Evolutionary conservation across 1,284 basidiomycete genomes (phyloP), one percentile per base, ranked within the genome.

Genomic region (Coniferiporia weirii): DNA sequence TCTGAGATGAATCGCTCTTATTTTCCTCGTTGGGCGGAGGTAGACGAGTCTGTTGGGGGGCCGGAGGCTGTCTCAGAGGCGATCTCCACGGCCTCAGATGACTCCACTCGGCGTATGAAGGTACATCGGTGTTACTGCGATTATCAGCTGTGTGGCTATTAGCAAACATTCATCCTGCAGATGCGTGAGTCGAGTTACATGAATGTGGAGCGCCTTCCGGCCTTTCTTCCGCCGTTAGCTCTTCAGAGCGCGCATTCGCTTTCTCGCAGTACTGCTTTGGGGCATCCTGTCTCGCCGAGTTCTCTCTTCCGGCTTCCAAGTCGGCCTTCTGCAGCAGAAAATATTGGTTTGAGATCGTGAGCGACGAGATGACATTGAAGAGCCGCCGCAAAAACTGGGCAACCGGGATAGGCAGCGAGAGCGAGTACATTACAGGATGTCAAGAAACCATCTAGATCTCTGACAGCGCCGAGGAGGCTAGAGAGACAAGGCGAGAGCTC

Each of bases 341-440:
- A 66, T 85, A 87, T 43, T 87, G 83, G 65, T 80, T 80, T 2
- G 87, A 82, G 44, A 89, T 79, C 0, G 85, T 85, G 32, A 87
- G 70, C 0, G 82, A 75, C 0, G 85, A 87, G 49, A 89, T 75
- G 44, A 80, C 81, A 64, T 87, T 85, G 61, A 84, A 79, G 46
- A 90, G 72, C 61, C 86, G 75, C 60, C 80, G 84, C 62, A 89
- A 73, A 50, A 89, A 70, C 44, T 79, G 70, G 60, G 78, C 75
- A 64, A 89, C 79, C 57, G 82, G 82, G 47, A 77, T 72, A 52
- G 80, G 82, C 65, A 87, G 73, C 68, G 80, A 83, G 59, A 85
- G 71, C 64, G 73, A 80, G 70, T 75, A 78, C 82, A 84, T 85
- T 35, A 7, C 52, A 27, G 27, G 27, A 27, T 27, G 27, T 27